A percentile compares a stretch with the other conserved stretches of the same genome.
Conservation (phyloP, 176 grass and related monocot species). For the Zea mays region DNA sequence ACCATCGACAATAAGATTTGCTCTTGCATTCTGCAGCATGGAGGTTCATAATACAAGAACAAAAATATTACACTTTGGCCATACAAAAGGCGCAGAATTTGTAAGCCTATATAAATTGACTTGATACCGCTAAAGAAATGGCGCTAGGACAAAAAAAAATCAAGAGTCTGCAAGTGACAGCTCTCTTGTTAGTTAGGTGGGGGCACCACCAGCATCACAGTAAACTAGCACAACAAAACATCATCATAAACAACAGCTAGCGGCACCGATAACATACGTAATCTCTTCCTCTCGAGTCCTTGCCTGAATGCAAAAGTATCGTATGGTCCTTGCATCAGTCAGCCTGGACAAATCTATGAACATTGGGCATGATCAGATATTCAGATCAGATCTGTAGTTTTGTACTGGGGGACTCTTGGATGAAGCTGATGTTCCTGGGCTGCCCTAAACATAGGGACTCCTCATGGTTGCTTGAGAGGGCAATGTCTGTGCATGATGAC, state of each 20-base stretch:
- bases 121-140: constrained; percentile 49
- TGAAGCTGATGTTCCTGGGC: constrained; percentile 57
- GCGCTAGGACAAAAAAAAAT: constrained; percentile 52
- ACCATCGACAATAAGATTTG: constrained; percentile 4
- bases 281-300: constrained; percentile 19
- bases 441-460: constrained; percentile 57
- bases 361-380: constrained; percentile 7
- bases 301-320: constrained; percentile 42
- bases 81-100: constrained; percentile 25
- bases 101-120: constrained; percentile 55
- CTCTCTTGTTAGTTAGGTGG: constrained; percentile 65
- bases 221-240: constrained; percentile 44
- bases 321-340: constrained; percentile 41
- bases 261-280: constrained; percentile 42
- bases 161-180: constrained; percentile 61
- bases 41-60: constrained; percentile 40
- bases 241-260: constrained; percentile 43
- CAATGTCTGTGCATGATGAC: constrained; percentile 57
- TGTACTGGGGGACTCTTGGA: constrained; percentile 49
- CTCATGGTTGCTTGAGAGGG: constrained; percentile 56
- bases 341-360: constrained; percentile 49
- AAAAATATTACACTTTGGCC: constrained; percentile 33
- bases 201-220: constrained; percentile 46
- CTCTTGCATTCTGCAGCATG: constrained; percentile 29
- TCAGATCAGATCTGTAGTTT: constrained; percentile 60